These are phyloP conservation scores for Trichoderma sp. DNA, from an alignment of 2,329 filamentous ascomycete species.

Conservation along the genomic window DNA sequence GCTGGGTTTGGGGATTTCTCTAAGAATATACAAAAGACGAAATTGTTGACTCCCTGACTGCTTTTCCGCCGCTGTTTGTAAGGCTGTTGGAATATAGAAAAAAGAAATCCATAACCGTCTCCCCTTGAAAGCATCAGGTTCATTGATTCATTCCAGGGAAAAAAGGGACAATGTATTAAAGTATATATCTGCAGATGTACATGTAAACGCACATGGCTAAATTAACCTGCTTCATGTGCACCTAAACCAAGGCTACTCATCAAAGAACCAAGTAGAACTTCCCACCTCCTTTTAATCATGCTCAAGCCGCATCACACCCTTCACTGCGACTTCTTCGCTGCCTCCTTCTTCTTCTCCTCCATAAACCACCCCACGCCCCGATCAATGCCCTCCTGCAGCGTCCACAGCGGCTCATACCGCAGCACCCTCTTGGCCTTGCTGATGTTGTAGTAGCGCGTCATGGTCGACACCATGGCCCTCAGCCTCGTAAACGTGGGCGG, in stretches of 20 bases:
- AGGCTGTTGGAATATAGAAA: too few species aligned
- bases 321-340: slow-evolving; percentile 36
- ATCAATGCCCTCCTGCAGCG: slow-evolving; percentile 64
- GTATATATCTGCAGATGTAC: not conserved
- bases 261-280: not conserved
- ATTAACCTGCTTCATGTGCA: slow-evolving; percentile 9
- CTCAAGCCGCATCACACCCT: not conserved
- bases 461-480: slow-evolving; percentile 67
- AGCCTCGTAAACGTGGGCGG: slow-evolving; percentile 61
- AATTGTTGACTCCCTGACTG: too few species aligned
- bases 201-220: slow-evolving; percentile 8
- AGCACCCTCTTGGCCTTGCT: slow-evolving; percentile 71
- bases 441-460: slow-evolving; percentile 79
- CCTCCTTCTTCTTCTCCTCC: slow-evolving; percentile 50
- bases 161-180: slow-evolving; percentile 2
- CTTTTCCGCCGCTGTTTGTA: too few species aligned
- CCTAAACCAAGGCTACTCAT: slow-evolving; percentile 7
- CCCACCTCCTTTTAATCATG: not conserved
- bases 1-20: too few species aligned
- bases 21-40: too few species aligned
- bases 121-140: not conserved
- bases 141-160: not conserved
- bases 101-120: not conserved
- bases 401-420: slow-evolving; percentile 69
- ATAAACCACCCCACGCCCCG: slow-evolving; percentile 58